phyloP scores from a whole-genome alignment of 2,329 filamentous ascomycete species.

The Neobulgaria alba region DNA sequence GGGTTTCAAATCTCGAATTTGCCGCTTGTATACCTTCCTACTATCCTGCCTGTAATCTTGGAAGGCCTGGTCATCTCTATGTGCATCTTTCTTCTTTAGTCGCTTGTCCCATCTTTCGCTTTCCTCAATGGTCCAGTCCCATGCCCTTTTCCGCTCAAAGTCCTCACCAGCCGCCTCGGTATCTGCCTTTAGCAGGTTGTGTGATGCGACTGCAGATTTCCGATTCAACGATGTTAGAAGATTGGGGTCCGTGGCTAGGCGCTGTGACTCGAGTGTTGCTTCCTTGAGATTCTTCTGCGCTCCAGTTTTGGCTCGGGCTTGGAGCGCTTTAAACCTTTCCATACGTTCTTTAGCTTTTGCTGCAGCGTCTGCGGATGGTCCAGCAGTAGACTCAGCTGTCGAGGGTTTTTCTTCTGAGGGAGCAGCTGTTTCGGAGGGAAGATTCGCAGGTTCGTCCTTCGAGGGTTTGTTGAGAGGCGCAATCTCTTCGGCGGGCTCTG shows the following conservation, averaged over 20 bases:
- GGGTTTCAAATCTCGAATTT: constrained; percentile 67
- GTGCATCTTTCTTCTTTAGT: constrained; percentile 73
- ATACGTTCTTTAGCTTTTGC: constrained; percentile 55
- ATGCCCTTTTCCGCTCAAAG: constrained; percentile 95
- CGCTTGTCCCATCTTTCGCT: constrained; percentile 89
- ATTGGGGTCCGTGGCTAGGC: constrained; percentile 66
- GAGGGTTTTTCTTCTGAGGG: not conserved
- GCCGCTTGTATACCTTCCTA: constrained; percentile 87
- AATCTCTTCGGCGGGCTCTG: constrained; percentile 13
- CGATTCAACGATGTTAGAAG: constrained; percentile 73
- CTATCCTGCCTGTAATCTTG: constrained; percentile 82
- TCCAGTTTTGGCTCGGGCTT: constrained; percentile 68
- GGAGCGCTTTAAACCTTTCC: constrained; percentile 79
- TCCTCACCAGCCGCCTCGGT: constrained; percentile 78
- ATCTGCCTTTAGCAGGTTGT: constrained; percentile 90
- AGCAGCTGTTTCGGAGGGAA: not conserved
- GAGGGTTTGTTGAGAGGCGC: constrained; percentile 2
- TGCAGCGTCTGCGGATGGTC: constrained; percentile 26
- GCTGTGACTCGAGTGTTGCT: constrained; percentile 73
- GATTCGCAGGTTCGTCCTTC: not conserved
- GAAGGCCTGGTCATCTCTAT: constrained; percentile 81
- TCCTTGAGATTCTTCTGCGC: constrained; percentile 72
- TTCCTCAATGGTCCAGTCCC: constrained; percentile 98
- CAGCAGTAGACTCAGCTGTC: not conserved
- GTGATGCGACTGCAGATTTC: constrained; percentile 77